phyloP scores from a whole-genome alignment of 2,329 filamentous ascomycete species.

The Pyricularia sp. region DNA sequence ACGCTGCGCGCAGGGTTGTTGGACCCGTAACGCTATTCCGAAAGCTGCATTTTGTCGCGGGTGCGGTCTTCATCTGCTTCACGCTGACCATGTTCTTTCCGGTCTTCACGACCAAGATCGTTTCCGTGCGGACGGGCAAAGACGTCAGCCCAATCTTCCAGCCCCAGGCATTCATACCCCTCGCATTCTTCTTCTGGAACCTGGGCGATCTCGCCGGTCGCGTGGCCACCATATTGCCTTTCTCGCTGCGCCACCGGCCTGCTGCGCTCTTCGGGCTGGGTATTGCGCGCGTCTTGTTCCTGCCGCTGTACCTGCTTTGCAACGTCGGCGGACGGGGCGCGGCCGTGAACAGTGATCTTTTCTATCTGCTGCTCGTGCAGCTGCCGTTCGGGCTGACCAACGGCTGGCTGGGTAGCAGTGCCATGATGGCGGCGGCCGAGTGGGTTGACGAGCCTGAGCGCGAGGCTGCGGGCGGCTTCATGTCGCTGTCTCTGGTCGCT shows the following conservation, averaged over 20 bases:
- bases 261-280: constrained; percentile 57
- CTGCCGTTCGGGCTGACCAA: constrained; percentile 76
- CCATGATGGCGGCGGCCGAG: constrained; percentile 83
- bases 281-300: constrained; percentile 56
- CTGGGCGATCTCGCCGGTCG: constrained; percentile 75
- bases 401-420: constrained; percentile 76
- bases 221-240: constrained; percentile 51
- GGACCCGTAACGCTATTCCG: constrained; percentile 56
- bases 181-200: constrained; percentile 92
- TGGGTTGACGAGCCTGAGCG: constrained; percentile 77
- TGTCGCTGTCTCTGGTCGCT: constrained; percentile 81
- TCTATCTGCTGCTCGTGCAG: constrained; percentile 81
- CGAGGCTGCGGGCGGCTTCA: constrained; percentile 86
- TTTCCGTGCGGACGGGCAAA: constrained; percentile 27
- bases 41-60: constrained; percentile 71
- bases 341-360: constrained; percentile 67
- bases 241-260: constrained; percentile 50
- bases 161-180: constrained; percentile 73
- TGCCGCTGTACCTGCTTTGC: constrained; percentile 84
- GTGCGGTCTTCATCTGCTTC: constrained; percentile 75
- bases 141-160: constrained; percentile 48
- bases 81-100: constrained; percentile 88
- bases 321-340: constrained; percentile 75
- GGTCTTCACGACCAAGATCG: constrained; percentile 70
- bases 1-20: constrained; percentile 36